Evolutionary conservation across 1,139 yeast species (phyloP).

Genomic region (Torulaspora globosa): DNA sequence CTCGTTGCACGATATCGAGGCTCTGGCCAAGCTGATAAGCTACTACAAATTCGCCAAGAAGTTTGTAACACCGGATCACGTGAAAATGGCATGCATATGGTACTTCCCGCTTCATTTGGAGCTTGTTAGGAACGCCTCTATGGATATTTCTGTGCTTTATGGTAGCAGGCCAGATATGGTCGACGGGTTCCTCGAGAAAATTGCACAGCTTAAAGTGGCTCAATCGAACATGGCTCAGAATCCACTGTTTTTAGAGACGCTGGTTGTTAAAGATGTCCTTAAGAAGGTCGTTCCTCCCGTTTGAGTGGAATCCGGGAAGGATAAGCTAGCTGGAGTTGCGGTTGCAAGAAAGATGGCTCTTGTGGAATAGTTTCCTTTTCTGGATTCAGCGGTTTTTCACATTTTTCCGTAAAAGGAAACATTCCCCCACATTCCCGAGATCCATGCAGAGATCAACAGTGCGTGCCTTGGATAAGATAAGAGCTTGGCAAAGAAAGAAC

Average conservation of each 20-base stretch:
- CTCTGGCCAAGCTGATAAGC: conserved; percentile 25
- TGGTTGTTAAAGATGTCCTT: conserved; percentile 32
- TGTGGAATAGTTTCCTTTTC: background rate
- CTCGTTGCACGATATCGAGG: conserved; percentile 26
- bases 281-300: conserved; percentile 33
- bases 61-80: conserved; percentile 31
- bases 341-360: no score
- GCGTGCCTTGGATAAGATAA: background rate
- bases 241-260: conserved; percentile 30
- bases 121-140: conserved; percentile 22
- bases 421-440: background rate
- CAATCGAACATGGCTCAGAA: conserved; percentile 22
- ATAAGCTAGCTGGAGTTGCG: no score
- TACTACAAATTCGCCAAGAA: conserved; percentile 15
- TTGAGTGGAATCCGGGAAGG: conserved; percentile 1
- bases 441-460: background rate
- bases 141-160: conserved; percentile 32
- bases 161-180: conserved; percentile 33
- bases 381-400: background rate
- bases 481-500: background rate
- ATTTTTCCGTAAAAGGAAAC: background rate
- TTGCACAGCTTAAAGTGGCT: conserved; percentile 22
- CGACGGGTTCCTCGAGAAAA: conserved; percentile 26
- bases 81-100: conserved; percentile 30
- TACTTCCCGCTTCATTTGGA: conserved; percentile 35